These are phyloP conservation scores for Phaeodactylum tricornutum DNA, from an alignment of 108 stramenopile species.

Conservation along the genomic window DNA sequence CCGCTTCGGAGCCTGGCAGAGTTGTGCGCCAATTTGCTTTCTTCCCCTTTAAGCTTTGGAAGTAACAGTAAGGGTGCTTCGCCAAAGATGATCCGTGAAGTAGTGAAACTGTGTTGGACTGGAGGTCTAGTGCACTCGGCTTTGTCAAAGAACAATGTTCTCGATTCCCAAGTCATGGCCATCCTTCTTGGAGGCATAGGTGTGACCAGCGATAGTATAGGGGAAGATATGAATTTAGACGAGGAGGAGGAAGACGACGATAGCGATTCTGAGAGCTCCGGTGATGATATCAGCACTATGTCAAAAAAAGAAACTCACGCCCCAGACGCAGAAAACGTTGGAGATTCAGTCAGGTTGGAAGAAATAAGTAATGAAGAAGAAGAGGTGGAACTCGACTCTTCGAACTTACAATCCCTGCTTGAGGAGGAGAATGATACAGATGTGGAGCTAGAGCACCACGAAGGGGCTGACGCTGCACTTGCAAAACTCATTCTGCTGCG, in stretches of 20 bases:
- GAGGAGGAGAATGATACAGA: constrained; percentile 73
- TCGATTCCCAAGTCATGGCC: constrained; percentile 43
- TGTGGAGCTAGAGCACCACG: constrained; percentile 75
- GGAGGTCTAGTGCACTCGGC: constrained; percentile 33
- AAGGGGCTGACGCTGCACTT: constrained; percentile 76
- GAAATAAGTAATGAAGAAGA: constrained; percentile 7
- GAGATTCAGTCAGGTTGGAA: constrained; percentile 18
- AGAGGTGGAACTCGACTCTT: constrained; percentile 58
- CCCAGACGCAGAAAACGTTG: constrained; percentile 19
- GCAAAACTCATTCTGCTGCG: constrained; percentile 74
- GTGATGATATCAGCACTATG: constrained; percentile 14
- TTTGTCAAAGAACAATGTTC: constrained; percentile 16
- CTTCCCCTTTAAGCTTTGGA: constrained; percentile 54
- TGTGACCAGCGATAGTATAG: constrained; percentile 10
- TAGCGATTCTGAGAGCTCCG: constrained; percentile 16
- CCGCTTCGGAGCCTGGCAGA: constrained; percentile 47
- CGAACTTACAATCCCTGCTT: constrained; percentile 51
- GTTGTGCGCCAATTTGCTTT: constrained; percentile 53
- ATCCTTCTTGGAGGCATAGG: constrained; percentile 55
- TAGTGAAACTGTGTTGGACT: constrained; percentile 55
- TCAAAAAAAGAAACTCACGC: constrained; percentile 17
- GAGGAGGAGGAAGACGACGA: constrained; percentile 33
- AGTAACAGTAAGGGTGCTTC: constrained; percentile 44
- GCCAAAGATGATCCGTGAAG: constrained; percentile 61
- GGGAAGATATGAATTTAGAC: no score